These are phyloP conservation scores for Amphicarpaea edgeworthii DNA, from an alignment of 306 rosid genomes.

Conservation along the genomic window DNA sequence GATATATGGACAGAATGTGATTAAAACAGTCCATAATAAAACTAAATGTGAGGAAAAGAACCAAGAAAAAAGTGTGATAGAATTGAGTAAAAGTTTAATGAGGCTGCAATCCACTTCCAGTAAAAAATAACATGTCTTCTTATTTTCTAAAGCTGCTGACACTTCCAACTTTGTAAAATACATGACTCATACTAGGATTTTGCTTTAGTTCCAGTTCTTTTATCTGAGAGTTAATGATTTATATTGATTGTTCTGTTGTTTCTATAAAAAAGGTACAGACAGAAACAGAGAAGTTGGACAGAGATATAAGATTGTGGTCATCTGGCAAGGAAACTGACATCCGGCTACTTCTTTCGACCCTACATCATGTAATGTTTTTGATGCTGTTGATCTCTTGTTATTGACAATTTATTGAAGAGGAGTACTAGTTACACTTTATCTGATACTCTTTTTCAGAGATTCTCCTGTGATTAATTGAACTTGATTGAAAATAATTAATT, in stretches of 20 bases:
- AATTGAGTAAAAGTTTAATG: neutral
- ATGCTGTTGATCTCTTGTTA: neutral
- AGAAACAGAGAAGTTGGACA: slow-evolving; percentile 71
- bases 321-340: slow-evolving; percentile 83
- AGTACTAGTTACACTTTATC: no score
- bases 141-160: slow-evolving; percentile 8
- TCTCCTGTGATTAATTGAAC: no score
- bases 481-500: no score
- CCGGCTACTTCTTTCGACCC: slow-evolving; percentile 78
- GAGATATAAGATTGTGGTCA: slow-evolving; percentile 80
- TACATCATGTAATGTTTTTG: slow-evolving; percentile 67
- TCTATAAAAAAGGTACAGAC: slow-evolving; percentile 48
- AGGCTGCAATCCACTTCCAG: neutral
- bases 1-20: neutral
- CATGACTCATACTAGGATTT: neutral
- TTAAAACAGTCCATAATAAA: slow-evolving; percentile 2
- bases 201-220: slow-evolving; percentile 11
- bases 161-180: neutral
- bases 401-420: slow-evolving; percentile 12
- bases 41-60: neutral
- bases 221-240: slow-evolving; percentile 23
- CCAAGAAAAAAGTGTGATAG: neutral
- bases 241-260: slow-evolving; percentile 26
- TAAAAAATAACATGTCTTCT: neutral
- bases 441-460: no score